Conservation (phyloP, 306 rosid species). For the Pyrus communis region DNA sequence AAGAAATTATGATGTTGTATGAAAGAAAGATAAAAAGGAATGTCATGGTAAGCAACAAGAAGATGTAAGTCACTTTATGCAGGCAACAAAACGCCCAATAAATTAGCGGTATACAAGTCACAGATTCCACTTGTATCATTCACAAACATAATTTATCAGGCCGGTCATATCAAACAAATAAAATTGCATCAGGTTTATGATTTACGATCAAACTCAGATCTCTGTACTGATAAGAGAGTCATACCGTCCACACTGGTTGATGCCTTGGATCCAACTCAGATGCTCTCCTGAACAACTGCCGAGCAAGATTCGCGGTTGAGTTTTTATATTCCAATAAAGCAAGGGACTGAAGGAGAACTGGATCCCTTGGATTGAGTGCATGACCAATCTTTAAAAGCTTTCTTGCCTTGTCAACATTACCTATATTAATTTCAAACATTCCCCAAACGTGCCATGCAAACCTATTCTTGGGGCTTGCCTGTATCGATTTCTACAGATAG, state of each 20-base stretch:
- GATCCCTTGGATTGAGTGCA: constrained; percentile 84
- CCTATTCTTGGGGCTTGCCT: constrained; percentile 95
- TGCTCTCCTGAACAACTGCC: constrained; percentile 78
- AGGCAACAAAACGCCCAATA: not conserved
- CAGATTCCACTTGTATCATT: not conserved
- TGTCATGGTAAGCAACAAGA: not conserved
- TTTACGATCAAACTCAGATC: not conserved
- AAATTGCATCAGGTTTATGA: not conserved
- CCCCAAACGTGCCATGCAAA: constrained; percentile 98
- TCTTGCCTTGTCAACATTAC: constrained; percentile 64
- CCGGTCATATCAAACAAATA: not conserved
- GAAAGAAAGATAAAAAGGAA: not conserved
- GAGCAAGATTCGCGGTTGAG: constrained; percentile 73
- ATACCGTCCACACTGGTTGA: constrained; percentile 97
- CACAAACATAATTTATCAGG: not conserved
- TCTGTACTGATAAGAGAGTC: constrained; percentile 9
- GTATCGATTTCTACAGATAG: constrained; percentile 62
- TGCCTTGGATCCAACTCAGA: constrained; percentile 86
- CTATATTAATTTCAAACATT: constrained; percentile 76
- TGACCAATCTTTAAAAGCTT: constrained; percentile 86
- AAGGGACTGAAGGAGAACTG: constrained; percentile 91
- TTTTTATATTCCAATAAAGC: constrained; percentile 80
- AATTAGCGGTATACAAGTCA: not conserved
- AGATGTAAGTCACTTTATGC: not conserved
- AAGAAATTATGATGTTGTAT: not conserved